Percentiles rank a stretch among this genome's conserved stretches.
Conservation (phyloP, 2,329 filamentous ascomycete genomes). For the Phialemonium atrogriseum region DNA sequence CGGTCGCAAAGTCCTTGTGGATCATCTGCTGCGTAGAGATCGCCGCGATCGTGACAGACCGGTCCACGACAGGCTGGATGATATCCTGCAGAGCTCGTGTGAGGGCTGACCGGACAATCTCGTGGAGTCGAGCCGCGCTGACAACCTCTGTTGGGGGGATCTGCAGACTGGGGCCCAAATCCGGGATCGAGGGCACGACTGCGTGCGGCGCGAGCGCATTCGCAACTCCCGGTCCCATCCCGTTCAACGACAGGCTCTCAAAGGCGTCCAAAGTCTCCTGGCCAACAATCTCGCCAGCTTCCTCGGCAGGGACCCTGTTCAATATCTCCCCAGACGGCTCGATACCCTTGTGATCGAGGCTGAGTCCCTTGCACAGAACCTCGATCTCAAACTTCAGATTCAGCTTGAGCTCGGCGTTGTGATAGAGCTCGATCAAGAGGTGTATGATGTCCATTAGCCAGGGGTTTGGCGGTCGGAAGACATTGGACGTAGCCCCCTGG, state of each 20-base stretch:
- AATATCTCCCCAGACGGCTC: conserved; percentile 82
- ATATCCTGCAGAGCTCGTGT: conserved; percentile 91
- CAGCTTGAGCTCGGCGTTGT: conserved; percentile 85
- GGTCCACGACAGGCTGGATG: conserved; percentile 92
- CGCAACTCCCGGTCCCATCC: conserved; percentile 58
- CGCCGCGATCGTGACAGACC: conserved; percentile 94
- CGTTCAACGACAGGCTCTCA: conserved; percentile 72
- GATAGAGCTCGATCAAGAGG: conserved; percentile 86
- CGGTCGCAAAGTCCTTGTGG: conserved; percentile 91
- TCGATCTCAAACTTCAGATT: conserved; percentile 99
- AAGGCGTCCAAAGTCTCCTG: conserved; percentile 71
- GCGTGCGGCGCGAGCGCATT: conserved; percentile 69
- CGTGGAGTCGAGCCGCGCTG: conserved; percentile 56
- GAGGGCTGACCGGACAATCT: conserved; percentile 79
- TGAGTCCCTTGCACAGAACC: conserved; percentile 86
- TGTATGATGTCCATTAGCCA: conserved; percentile 97
- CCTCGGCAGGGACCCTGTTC: conserved; percentile 60
- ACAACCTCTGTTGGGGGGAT: conserved; percentile 76
- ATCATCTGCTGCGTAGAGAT: conserved; percentile 96
- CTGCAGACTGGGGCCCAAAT: conserved; percentile 68
- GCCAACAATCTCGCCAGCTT: conserved; percentile 49
- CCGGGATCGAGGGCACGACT: conserved; percentile 73
- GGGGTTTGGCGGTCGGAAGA: conserved; percentile 91
- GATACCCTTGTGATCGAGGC: conserved; percentile 85
- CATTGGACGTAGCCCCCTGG: conserved; percentile 74